Percentiles rank a stretch among this genome's conserved stretches.
These are phyloP conservation scores for Phytopythium aichiense DNA, from an alignment of 352 stramenopile species.

Conservation along the genomic window DNA sequence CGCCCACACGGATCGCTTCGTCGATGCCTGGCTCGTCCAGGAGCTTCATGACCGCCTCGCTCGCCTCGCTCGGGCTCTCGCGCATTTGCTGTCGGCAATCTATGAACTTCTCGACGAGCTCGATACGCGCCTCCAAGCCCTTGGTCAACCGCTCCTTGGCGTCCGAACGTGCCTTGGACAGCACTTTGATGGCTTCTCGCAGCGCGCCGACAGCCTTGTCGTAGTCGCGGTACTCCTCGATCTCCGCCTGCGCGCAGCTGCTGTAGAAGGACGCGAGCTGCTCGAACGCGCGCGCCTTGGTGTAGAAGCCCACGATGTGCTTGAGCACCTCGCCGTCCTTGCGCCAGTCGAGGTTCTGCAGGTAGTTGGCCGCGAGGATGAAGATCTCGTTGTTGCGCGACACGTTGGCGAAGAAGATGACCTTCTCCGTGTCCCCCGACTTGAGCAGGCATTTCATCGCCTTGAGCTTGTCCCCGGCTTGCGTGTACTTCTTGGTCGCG, in stretches of 20 bases:
- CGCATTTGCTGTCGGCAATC: slow-evolving; percentile 53
- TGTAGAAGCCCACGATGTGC: slow-evolving; percentile 94
- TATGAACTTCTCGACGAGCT: slow-evolving; percentile 86
- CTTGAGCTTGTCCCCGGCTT: slow-evolving; percentile 89
- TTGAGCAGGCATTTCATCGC: slow-evolving; percentile 96
- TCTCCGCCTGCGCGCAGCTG: slow-evolving; percentile 89
- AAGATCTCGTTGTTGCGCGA: slow-evolving; percentile 93
- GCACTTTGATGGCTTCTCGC: slow-evolving; percentile 86
- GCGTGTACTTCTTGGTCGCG: slow-evolving; percentile 95
- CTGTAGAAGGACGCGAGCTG: slow-evolving; percentile 92
- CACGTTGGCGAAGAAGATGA: slow-evolving; percentile 94
- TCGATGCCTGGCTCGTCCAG: slow-evolving; percentile 84
- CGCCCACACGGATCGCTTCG: slow-evolving; percentile 83
- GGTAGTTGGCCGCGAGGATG: slow-evolving; percentile 93
- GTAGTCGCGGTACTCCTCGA: slow-evolving; percentile 95
- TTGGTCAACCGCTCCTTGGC: slow-evolving; percentile 66
- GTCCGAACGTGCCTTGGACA: slow-evolving; percentile 69
- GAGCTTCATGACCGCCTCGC: slow-evolving; percentile 74
- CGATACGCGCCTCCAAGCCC: slow-evolving; percentile 54
- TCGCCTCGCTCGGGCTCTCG: slow-evolving; percentile 62
- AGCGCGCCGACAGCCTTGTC: slow-evolving; percentile 89
- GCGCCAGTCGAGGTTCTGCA: slow-evolving; percentile 94
- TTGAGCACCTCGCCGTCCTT: slow-evolving; percentile 90
- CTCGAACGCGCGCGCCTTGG: slow-evolving; percentile 90
- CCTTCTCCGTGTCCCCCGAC: slow-evolving; percentile 92